Evolutionary conservation across 140 eudicot species (phyloP), one percentile per base, ranked within the genome.

Genomic region (Senecio squalidus): DNA sequence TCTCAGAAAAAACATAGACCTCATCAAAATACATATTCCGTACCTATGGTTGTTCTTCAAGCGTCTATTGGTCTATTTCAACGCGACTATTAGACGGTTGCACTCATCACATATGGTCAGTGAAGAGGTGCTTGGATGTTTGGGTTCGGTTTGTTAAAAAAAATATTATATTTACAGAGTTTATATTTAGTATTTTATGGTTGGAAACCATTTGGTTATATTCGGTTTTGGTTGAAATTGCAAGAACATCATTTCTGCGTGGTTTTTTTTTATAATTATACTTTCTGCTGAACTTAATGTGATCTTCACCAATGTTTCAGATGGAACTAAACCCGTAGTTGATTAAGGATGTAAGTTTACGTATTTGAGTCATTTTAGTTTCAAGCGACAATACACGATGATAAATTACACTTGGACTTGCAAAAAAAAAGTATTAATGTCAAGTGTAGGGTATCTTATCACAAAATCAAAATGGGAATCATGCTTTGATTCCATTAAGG

Each of bases 21-120:
- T 72, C 64, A 60, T 56, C 26, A 72, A 48, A 47, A 33, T 72
- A 64, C 67, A 47, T 64, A 57, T 72, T 55, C 72, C 15, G 34
- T 27, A 55, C 34, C 55, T 21, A 48, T 27, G 61, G 26, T 62
- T 26, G 29, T 63, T 44, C 53, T 55, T 31, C 20, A 50, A 25
- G 60, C 20, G 63, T 65, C 21, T 23, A 5, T 41, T 66, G 64
- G 64, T 66, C 10, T 0, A 20, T 31, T 22, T 50, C 16, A 31
- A 49, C 25, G 46, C 6, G 60, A 10, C 39, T 4, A 11, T 31
- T 10, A 44, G 33, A 29, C 11, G 57, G 73, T 68, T 57, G 58
- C 15, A 22, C 5, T 55, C 10, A 41, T 52, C 53, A 65, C 14
- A 5, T n/a, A n/a, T 41, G 64, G 62, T 66, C 56, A 56, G 64